phyloP scores from a whole-genome alignment of 1,284 basidiomycete species.

The Naganishia sp. region DNA sequence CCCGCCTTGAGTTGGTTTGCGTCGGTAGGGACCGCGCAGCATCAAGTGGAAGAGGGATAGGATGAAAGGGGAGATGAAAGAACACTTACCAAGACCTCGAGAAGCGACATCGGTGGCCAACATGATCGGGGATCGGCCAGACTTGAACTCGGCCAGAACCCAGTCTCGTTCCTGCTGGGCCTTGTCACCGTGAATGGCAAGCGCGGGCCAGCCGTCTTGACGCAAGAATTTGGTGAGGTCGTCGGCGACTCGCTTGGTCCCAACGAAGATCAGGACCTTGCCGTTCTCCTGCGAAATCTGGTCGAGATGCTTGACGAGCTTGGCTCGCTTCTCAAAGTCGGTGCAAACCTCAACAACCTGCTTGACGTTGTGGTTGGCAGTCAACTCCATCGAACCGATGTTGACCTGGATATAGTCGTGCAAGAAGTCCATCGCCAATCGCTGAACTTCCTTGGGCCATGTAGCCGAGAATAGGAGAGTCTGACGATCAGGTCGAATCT shows the following conservation, averaged over 20 bases:
- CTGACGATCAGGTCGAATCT: slow-evolving; percentile 95
- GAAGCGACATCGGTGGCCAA: slow-evolving; percentile 98
- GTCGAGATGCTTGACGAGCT: slow-evolving; percentile 96
- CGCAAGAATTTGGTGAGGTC: slow-evolving; percentile 97
- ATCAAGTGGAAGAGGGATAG: not conserved
- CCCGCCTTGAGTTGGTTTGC: not conserved
- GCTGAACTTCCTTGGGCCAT: slow-evolving; percentile 99
- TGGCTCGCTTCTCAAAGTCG: slow-evolving; percentile 95
- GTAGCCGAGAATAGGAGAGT: slow-evolving; percentile 98
- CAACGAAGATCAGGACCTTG: slow-evolving; percentile 98
- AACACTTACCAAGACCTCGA: slow-evolving; percentile 96
- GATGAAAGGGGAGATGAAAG: slow-evolving; percentile 35
- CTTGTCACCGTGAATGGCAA: slow-evolving; percentile 99
- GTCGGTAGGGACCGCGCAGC: not conserved
- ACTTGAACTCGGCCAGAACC: slow-evolving; percentile 98
- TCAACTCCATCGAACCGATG: slow-evolving; percentile 97
- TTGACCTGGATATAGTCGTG: slow-evolving; percentile 97
- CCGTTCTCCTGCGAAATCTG: slow-evolving; percentile 95
- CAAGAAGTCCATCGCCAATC: slow-evolving; percentile 94
- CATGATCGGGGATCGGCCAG: slow-evolving; percentile 93
- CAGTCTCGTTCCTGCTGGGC: slow-evolving; percentile 91
- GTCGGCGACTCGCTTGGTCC: slow-evolving; percentile 95
- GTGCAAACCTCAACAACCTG: slow-evolving; percentile 96
- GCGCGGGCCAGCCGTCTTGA: slow-evolving; percentile 96
- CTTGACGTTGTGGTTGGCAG: slow-evolving; percentile 96